phyloP scores from a whole-genome alignment of 257 asterid species.

The Rehmannia glutinosa region DNA sequence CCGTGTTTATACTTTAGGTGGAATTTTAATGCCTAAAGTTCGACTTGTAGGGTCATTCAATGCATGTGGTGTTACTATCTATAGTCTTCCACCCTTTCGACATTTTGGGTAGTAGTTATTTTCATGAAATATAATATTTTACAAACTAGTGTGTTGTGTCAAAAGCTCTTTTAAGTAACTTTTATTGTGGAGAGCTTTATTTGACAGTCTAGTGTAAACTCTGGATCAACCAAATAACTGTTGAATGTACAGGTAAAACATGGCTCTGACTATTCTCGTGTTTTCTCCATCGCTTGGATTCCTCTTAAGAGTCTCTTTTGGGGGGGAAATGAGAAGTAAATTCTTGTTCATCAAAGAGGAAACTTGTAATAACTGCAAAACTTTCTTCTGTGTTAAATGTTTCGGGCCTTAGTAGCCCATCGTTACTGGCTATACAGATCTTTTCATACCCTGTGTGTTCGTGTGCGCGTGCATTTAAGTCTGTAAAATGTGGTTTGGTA shows the following conservation, averaged over 20 bases:
- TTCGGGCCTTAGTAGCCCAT: neutral
- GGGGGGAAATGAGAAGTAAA: neutral
- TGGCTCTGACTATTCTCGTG: neutral
- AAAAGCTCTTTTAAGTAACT: conserved; percentile 20
- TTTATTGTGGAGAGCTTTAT: conserved; percentile 14
- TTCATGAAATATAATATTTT: conserved; percentile 15
- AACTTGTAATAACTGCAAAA: neutral
- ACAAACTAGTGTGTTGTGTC: conserved; percentile 7
- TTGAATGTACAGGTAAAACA: conserved; percentile 27
- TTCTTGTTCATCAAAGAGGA: neutral
- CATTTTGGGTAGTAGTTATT: neutral
- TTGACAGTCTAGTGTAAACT: conserved; percentile 16
- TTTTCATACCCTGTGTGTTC: neutral
- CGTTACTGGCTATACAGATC: neutral
- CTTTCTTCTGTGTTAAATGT: neutral
- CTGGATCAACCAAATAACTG: conserved; percentile 10
- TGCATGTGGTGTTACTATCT: too few species aligned
- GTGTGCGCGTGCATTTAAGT: too few species aligned
- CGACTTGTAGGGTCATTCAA: neutral
- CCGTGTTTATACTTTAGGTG: conserved; percentile 17
- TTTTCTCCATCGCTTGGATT: neutral
- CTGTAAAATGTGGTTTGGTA: too few species aligned
- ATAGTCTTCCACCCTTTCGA: too few species aligned
- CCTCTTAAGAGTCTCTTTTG: neutral
- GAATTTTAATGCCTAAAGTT: conserved; percentile 27